Conservation (phyloP, 306 rosid species). For the Prosopis cineraria region DNA sequence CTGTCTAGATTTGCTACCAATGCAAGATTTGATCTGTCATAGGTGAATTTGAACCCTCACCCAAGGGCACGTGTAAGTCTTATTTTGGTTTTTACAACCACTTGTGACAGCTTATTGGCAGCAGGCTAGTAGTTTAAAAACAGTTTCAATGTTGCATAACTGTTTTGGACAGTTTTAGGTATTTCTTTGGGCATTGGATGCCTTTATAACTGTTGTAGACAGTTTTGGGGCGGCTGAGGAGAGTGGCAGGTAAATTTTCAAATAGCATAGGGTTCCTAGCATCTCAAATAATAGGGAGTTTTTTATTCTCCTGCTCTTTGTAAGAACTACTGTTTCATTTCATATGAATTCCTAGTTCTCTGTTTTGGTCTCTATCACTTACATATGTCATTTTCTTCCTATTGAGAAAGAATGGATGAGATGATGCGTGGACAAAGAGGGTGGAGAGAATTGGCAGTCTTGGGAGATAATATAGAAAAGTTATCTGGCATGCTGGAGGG, state of each 20-base stretch:
- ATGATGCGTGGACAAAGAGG: conserved; percentile 99
- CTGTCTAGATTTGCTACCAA: not conserved
- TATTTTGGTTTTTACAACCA: not conserved
- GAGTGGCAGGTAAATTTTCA: not conserved
- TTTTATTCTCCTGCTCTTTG: not conserved
- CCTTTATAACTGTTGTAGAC: not conserved
- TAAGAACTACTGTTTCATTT: conserved; percentile 11
- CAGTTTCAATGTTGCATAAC: not conserved
- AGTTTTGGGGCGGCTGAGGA: conserved; percentile 1
- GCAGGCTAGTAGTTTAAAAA: not conserved
- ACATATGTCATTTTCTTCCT: not conserved
- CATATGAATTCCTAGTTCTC: not conserved
- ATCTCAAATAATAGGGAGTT: not conserved
- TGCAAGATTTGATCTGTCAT: not conserved
- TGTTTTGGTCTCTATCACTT: not conserved
- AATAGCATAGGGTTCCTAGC: not conserved
- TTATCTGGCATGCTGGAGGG: conserved; percentile 93
- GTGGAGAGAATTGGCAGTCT: conserved; percentile 91
- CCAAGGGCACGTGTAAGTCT: not conserved
- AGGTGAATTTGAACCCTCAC: too few species aligned
- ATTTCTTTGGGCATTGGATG: not conserved
- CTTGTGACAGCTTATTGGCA: not conserved
- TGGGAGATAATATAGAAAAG: conserved; percentile 93
- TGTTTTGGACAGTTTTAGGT: not conserved
- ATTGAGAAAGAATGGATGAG: conserved; percentile 87